Percentiles rank a stretch among this genome's conserved stretches.
These are phyloP conservation scores for Ogataea ramenticola DNA, from an alignment of 805 yeast genomes.

Conservation along the genomic window DNA sequence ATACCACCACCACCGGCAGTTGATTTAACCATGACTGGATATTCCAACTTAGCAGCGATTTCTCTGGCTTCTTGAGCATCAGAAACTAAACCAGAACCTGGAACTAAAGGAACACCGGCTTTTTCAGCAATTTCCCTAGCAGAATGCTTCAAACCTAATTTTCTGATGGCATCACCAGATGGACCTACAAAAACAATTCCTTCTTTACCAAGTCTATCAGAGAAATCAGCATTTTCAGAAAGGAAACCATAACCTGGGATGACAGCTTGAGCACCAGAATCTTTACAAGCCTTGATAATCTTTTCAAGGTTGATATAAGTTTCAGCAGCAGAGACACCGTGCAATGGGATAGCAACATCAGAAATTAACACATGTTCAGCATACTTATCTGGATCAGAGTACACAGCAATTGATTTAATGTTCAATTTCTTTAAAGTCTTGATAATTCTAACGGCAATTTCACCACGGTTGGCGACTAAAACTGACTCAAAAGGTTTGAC, in stretches of 20 bases:
- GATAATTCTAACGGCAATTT: slow-evolving; percentile 92
- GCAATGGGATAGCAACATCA: slow-evolving; percentile 71
- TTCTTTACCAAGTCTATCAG: slow-evolving; percentile 76
- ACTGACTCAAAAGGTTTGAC: slow-evolving; percentile 71
- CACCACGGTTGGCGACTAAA: slow-evolving; percentile 96
- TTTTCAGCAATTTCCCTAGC: slow-evolving; percentile 88
- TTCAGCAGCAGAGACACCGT: slow-evolving; percentile 83
- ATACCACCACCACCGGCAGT: slow-evolving; percentile 99
- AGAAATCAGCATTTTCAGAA: slow-evolving; percentile 93
- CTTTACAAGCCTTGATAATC: slow-evolving; percentile 78
- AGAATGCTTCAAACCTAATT: slow-evolving; percentile 89
- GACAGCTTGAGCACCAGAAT: slow-evolving; percentile 85
- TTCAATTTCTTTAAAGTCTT: slow-evolving; percentile 76
- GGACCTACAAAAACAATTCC: slow-evolving; percentile 97
- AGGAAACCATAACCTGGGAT: slow-evolving; percentile 97
- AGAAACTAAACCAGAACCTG: slow-evolving; percentile 86
- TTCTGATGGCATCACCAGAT: slow-evolving; percentile 84
- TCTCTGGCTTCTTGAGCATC: slow-evolving; percentile 66
- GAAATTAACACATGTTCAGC: slow-evolving; percentile 82
- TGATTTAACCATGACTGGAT: slow-evolving; percentile 93
- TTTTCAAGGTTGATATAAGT: slow-evolving; percentile 84
- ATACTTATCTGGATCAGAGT: slow-evolving; percentile 84
- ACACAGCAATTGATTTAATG: slow-evolving; percentile 78
- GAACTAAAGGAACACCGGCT: slow-evolving; percentile 95
- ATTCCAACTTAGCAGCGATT: slow-evolving; percentile 68